These are phyloP conservation scores for Lotmaria passim DNA, from an alignment of 208 protist species.

Conservation along the genomic window DNA sequence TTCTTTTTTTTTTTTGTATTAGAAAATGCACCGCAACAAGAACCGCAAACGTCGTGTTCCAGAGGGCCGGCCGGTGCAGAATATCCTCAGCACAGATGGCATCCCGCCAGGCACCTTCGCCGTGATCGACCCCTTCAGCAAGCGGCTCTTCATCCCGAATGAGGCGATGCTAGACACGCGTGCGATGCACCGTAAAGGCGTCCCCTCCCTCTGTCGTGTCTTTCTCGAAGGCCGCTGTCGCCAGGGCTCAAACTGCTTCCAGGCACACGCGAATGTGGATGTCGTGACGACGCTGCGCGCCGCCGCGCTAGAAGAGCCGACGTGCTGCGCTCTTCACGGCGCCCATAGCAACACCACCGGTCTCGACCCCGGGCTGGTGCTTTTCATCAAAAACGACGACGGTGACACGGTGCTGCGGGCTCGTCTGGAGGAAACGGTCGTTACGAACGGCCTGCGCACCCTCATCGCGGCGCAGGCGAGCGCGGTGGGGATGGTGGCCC, in stretches of 20 bases:
- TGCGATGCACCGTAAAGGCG: constrained; percentile 76
- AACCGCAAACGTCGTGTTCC: constrained; percentile 22
- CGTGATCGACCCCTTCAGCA: constrained; percentile 84
- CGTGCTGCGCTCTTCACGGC: constrained; percentile 73
- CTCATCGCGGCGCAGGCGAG: constrained; percentile 43
- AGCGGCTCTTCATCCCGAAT: constrained; percentile 72
- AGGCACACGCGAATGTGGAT: constrained; percentile 72
- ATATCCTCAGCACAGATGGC: constrained; percentile 60
- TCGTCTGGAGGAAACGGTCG: constrained; percentile 33
- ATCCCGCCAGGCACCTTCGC: constrained; percentile 65
- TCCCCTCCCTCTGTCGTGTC: constrained; percentile 82
- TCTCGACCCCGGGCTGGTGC: constrained; percentile 24
- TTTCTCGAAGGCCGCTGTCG: constrained; percentile 81
- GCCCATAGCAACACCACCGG: constrained; percentile 36
- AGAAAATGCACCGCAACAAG: constrained; percentile 38
- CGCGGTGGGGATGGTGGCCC: constrained; percentile 14
- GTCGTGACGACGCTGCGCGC: constrained; percentile 56
- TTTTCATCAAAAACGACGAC: constrained; percentile 41
- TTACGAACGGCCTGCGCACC: constrained; percentile 65
- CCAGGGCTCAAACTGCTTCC: constrained; percentile 75
- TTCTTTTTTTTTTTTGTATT: not conserved
- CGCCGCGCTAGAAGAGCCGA: constrained; percentile 66
- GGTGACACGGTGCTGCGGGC: constrained; percentile 35
- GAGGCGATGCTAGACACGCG: constrained; percentile 70
- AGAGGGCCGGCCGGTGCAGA: constrained; percentile 38